Base-by-base conservation (phyloP, 768 basidiomycete species). In the Pisolithus tinctorius region DNA sequence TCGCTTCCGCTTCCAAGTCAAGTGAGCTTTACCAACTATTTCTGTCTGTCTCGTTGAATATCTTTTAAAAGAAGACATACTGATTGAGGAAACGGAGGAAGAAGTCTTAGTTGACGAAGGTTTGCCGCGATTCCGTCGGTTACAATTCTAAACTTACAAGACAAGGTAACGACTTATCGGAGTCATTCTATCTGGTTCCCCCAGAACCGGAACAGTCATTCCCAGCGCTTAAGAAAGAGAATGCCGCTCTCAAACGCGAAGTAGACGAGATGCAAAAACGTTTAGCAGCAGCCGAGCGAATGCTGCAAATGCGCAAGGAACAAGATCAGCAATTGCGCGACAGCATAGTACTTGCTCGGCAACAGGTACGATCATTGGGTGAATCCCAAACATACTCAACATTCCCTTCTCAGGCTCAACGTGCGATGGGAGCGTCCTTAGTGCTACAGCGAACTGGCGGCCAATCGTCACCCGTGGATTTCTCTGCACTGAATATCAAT, bases 301-400 rank as follows among this genome's bases (percentile, higher is more conserved):
- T 80, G 44, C 64, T 91, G 39, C 83, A 85, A 56, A 58, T 82
- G 53, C 80, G 87, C 52, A 82, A 83, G 63, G 88, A 88, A 52
- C 89, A 91, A 61, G 89, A 90, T 61, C 74, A 80, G 48, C 80
- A 88, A 45, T 67, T 93, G 51, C 82, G 87, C 23, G 89, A 91
- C 56, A 88, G 87, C 56, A 88, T 93, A 72, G 82, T 72, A 69
- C 77, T 80, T 74, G 80, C 79, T 0, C 83, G 68, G 65, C 82
- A 67, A 72, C 84, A 76, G 83, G 91, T 78, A 73, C 69, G 59
- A 36, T 45, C 53, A 48, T 26, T n/a, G 4, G 4, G 47, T 45
- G 9, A 20, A 29, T 36, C 34, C 23, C 38, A 8, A 40, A 39
- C 49, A 45, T 14, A n/a, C 16, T 54, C 45, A 42, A 14, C 23